Base-by-base conservation (phyloP, 129 eudicot species). In the Deinandra increscens region DNA sequence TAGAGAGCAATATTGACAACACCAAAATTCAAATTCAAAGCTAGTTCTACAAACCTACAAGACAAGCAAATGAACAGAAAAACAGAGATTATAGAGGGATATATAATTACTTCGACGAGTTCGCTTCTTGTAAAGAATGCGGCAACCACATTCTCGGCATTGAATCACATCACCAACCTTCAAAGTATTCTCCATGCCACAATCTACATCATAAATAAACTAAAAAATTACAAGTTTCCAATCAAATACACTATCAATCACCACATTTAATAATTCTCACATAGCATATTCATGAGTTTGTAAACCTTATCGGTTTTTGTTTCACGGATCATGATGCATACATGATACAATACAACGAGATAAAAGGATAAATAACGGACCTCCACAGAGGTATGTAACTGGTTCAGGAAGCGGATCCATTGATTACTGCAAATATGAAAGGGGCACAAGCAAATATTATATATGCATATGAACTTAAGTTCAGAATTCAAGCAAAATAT, bases 121-220 rank as follows among this genome's bases (percentile, higher is more conserved):
- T 6, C 97, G 86, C 75, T 91, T 91, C 86, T 87, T 91, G 86
- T 87, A 91, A 12, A 91, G 82, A 15, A 91, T 91, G 34, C 97
- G 95, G 22, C 87, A 87, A 55, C 95, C 95, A 37, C 97, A 91
- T 72, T 91, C 97, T 10, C 92, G 80, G 79, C 97, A 91, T 79
- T 91, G 92, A 66, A 91, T 91, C 73, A 83, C 88, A 58, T 91
- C 97, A 50, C 97, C 95, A 11, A 87, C 78, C 83, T 91, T 87
- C 80, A 87, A 64, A 5, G 84, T 85, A 48, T 88, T 85, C 71
- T 91, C 96, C 49, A 83, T 91, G 3, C 91, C 97, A 67, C 97
- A 91, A 78, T 87, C 95, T 90, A 23, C 71, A 72, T 18, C 44
- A 69, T 3, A 15, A 58, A 60, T 10, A 51, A 22, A 8, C 41